A percentile compares a stretch with the other conserved stretches of the same genome.
Conservation (phyloP, 805 yeast genomes). For the Zygosaccharomyces pseudorouxii region DNA sequence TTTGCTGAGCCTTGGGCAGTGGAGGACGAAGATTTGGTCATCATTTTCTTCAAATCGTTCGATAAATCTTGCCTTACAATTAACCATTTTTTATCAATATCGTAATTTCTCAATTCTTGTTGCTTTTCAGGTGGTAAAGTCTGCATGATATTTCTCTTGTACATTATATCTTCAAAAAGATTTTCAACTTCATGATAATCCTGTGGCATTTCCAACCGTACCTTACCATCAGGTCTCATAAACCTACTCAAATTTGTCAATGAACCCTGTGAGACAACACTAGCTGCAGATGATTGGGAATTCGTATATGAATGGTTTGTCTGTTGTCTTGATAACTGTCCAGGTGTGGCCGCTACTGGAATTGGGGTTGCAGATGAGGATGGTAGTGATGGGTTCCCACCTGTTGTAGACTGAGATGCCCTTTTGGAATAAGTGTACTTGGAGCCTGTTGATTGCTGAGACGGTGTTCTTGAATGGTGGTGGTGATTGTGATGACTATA, state of each 20-base stretch:
- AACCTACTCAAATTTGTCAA: slow-evolving; percentile 27
- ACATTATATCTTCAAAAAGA: slow-evolving; percentile 76
- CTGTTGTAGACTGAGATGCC: slow-evolving; percentile 10
- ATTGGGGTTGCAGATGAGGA: slow-evolving; percentile 10
- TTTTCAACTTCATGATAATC: slow-evolving; percentile 63
- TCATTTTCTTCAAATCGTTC: slow-evolving; percentile 61
- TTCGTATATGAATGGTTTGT: slow-evolving; percentile 23
- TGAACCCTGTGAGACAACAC: slow-evolving; percentile 29
- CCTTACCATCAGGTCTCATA: slow-evolving; percentile 31
- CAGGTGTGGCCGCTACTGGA: not conserved
- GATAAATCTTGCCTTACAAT: slow-evolving; percentile 80
- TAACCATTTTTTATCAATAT: slow-evolving; percentile 84
- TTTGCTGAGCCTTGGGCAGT: slow-evolving; percentile 10
- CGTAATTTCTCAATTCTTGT: slow-evolving; percentile 68
- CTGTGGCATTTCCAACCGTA: slow-evolving; percentile 57
- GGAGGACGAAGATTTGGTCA: slow-evolving; percentile 29
- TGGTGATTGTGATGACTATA: not conserved
- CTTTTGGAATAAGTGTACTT: slow-evolving; percentile 29
- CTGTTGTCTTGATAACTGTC: slow-evolving; percentile 23
- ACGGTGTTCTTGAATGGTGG: slow-evolving; percentile 20
- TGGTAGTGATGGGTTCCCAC: slow-evolving; percentile 8
- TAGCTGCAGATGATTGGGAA: slow-evolving; percentile 17
- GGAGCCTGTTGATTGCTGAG: slow-evolving; percentile 22
- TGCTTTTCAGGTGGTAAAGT: slow-evolving; percentile 67
- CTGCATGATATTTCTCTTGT: slow-evolving; percentile 66